These are phyloP conservation scores for Pterulicium gracile DNA, from an alignment of 1,284 basidiomycete species.

Conservation along the genomic window DNA sequence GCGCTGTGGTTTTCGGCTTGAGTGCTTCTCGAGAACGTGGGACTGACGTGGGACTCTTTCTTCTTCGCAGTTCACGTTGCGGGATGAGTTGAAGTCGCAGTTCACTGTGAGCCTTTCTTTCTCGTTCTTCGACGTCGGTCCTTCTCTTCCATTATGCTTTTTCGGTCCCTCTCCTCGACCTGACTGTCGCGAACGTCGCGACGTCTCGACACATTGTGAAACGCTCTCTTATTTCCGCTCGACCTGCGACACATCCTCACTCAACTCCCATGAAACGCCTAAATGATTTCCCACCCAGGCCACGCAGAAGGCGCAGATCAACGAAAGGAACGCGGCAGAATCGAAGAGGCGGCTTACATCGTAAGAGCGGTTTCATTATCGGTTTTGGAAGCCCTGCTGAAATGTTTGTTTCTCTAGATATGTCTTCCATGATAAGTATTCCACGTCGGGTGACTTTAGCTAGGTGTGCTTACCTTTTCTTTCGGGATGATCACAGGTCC, in stretches of 20 bases:
- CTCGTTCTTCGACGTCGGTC: not conserved
- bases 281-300: slow-evolving; percentile 20
- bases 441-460: slow-evolving; percentile 12
- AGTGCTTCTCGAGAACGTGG: no score
- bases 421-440: slow-evolving; percentile 47
- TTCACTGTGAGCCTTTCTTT: slow-evolving; percentile 19
- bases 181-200: no score
- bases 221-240: no score
- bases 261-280: not conserved
- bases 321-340: slow-evolving; percentile 59
- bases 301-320: slow-evolving; percentile 66
- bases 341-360: slow-evolving; percentile 63
- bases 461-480: slow-evolving; percentile 9
- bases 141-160: not conserved
- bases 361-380: slow-evolving; percentile 18
- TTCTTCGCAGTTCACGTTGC: slow-evolving; percentile 31
- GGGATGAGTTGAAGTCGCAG: slow-evolving; percentile 62
- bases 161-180: no score
- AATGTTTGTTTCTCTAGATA: slow-evolving; percentile 28
- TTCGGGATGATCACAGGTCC: slow-evolving; percentile 28
- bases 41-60: no score
- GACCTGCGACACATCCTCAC: no score
- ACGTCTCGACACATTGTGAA: no score
- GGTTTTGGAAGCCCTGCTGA: not conserved
- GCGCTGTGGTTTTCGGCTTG: no score